Conservation (phyloP, 106 monocot genomes). For the Dioscorea zingiberensis region DNA sequence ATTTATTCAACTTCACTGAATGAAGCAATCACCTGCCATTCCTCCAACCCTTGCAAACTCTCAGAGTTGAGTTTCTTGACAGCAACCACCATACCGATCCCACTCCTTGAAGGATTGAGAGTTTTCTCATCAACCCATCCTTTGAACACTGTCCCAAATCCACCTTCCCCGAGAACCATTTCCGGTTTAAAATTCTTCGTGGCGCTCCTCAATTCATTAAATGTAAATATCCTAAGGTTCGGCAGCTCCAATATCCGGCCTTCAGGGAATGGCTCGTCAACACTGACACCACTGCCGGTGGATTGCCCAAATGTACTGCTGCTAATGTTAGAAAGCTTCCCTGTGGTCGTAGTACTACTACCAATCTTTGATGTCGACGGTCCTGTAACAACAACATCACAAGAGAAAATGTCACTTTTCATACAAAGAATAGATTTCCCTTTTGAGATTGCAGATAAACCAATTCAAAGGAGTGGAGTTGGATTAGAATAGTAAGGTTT, state of each 20-base stretch:
- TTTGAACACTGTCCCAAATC: constrained; percentile 59
- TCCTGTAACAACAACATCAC: too few relatives aligned
- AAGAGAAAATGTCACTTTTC: too few relatives aligned
- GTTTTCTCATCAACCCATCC: constrained; percentile 64
- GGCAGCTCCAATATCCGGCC: constrained; percentile 39
- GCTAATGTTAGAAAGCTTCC: constrained; percentile 30
- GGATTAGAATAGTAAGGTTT: too few relatives aligned
- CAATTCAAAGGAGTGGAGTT: too few relatives aligned
- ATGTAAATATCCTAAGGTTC: constrained; percentile 37
- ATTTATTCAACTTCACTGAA: too few relatives aligned
- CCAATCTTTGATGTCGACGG: not conserved
- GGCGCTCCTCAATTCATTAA: constrained; percentile 32
- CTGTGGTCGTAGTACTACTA: constrained; percentile 21
- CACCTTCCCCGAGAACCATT: constrained; percentile 48
- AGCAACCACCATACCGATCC: constrained; percentile 40
- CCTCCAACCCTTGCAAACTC: constrained; percentile 53
- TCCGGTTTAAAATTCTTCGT: constrained; percentile 54
- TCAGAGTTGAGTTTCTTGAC: constrained; percentile 65
- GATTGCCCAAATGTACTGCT: constrained; percentile 30
- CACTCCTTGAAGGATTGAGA: constrained; percentile 32
- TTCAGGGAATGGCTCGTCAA: constrained; percentile 10
- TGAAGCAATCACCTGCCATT: constrained; percentile 40
- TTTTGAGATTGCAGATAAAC: too few relatives aligned
- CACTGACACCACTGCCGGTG: constrained; percentile 19
- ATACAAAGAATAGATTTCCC: too few relatives aligned